These are phyloP conservation scores for Aspergillus flavus DNA, from an alignment of 2,329 filamentous ascomycete genomes.

Conservation along the genomic window DNA sequence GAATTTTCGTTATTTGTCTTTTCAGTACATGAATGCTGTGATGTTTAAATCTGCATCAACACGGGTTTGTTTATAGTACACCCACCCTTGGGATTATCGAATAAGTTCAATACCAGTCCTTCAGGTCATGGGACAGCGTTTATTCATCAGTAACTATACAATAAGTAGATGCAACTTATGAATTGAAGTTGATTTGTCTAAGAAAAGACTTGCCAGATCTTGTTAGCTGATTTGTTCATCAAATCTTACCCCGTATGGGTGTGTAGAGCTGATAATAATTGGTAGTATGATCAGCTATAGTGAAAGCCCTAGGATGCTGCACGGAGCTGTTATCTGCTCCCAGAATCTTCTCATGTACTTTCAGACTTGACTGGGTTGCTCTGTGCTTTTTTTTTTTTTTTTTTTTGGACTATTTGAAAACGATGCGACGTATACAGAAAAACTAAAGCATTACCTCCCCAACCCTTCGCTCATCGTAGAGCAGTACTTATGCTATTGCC, in stretches of 20 bases:
- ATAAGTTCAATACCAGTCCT: not conserved
- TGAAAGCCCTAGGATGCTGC: not conserved
- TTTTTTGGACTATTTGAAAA: not conserved
- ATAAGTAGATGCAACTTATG: not conserved
- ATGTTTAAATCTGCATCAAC: not conserved
- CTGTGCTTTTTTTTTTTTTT: not conserved
- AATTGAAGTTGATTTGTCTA: not conserved
- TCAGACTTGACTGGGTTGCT: not conserved
- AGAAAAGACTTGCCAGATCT: not conserved
- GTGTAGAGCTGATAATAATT: too few species aligned
- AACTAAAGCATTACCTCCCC: not conserved
- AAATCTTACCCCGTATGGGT: not conserved
- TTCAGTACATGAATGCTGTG: not conserved
- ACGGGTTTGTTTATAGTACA: not conserved
- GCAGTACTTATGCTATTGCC: conserved; percentile 3
- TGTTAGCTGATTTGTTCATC: not conserved
- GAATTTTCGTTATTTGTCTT: not conserved
- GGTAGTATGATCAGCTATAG: too few species aligned
- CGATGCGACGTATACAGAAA: not conserved
- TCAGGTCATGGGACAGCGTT: not conserved
- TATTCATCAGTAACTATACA: not conserved
- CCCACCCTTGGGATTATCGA: not conserved
- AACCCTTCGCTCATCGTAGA: not conserved
- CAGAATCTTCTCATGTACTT: not conserved
- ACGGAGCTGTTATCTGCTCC: not conserved